Percentiles rank a stretch among this genome's conserved stretches.
Evolutionary conservation across 2,329 filamentous ascomycete genomes (phyloP).

Genomic region (Chaetomiaceae sp.): DNA sequence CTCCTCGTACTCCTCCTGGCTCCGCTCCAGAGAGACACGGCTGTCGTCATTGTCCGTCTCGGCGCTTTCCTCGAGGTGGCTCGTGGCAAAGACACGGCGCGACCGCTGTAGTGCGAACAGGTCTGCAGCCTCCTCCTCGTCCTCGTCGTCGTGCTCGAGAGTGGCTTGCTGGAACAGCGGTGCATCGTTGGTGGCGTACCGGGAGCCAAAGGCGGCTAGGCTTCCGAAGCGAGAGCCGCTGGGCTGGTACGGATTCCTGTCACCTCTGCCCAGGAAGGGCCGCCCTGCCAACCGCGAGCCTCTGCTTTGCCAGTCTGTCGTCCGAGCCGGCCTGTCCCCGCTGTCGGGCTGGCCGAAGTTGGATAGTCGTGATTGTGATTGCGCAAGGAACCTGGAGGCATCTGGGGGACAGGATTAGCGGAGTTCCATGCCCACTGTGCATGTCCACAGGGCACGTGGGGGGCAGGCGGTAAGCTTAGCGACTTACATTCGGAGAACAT

Average conservation of each 20-base stretch:
- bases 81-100: conserved; percentile 79
- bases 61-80: conserved; percentile 77
- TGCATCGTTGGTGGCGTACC: conserved; percentile 69
- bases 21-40: conserved; percentile 49
- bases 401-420: conserved; percentile 51
- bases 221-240: conserved; percentile 67
- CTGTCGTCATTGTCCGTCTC: conserved; percentile 73
- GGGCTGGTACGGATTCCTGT: conserved; percentile 74
- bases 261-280: conserved; percentile 41
- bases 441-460: too few species aligned
- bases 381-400: conserved; percentile 92
- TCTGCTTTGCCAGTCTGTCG: conserved; percentile 34
- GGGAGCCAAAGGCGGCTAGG: conserved; percentile 64
- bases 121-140: conserved; percentile 91
- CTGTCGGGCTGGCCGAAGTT: conserved; percentile 60
- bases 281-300: conserved; percentile 34
- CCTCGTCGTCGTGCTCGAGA: conserved; percentile 84
- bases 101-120: conserved; percentile 88
- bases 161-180: conserved; percentile 95
- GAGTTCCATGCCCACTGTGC: not conserved
- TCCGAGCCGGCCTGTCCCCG: conserved; percentile 35
- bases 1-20: conserved; percentile 49
- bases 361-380: conserved; percentile 88
- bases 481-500: conserved; percentile 89
- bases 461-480: too few species aligned